Evolutionary conservation across 345 rosid species (phyloP), one percentile per base, ranked within the genome.

Genomic region (Lepidium didymum): DNA sequence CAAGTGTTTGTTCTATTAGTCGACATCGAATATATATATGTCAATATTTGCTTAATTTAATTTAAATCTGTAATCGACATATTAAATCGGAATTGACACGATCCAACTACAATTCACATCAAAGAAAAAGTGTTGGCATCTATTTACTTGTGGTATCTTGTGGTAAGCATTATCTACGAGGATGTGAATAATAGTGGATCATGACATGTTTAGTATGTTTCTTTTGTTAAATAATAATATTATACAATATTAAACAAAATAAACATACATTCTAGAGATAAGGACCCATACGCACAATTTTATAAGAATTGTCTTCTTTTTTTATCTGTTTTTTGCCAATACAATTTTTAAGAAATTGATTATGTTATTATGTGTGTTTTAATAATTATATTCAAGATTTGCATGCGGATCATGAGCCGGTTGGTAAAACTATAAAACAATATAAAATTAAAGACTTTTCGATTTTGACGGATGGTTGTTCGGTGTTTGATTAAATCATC

Each of bases 391-490:
- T 29, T 29, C 1, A 29, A 70, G 27, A 54, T 43, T 62, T 51
- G 55, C 77, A 66, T 42, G 72, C 72, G 60, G 72, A 58, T 52
- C 67, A 73, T 66, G 67, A 42, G 77, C 47, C 56, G 77, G 77
- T 67, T 52, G 77, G 73, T 74, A 67, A 44, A 59, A 67, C 33
- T 49, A 40, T 34, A 36, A 29, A 19, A 37, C 8, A 57, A n/a
- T 56, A 64, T 55, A 34, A 18, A 37, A 27, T 15, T 46, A 8
- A 21, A 15, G 69, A 44, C 49, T 72, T 64, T 56, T 64, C 33
- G 35, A 37, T 35, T 56, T 55, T 64, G 57, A 70, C 56, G 21
- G 63, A 70, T 21, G 63, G 62, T 62, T 43, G 62, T 62, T 71
- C 37, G 23, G 67, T 41, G 54, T 43, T 16, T 12, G 10, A 33